A percentile compares a stretch with the other conserved stretches of the same genome.
Conservation (phyloP, 306 rosid species). For the Lathyrus oleraceus region DNA sequence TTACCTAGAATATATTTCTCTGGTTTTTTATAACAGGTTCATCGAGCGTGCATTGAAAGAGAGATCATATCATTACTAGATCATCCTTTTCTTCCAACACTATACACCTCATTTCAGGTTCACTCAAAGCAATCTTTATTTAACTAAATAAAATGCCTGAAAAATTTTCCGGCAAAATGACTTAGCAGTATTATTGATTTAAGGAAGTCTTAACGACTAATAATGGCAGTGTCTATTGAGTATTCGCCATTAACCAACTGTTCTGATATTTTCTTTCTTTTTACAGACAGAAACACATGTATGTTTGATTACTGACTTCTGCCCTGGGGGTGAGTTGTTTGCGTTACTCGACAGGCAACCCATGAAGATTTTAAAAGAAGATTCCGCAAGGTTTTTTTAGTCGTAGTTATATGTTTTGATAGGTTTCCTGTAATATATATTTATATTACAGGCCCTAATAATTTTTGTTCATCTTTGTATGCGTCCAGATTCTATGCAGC, state of each 20-base stretch:
- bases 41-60: conserved; percentile 89
- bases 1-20: conserved; percentile 24
- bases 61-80: conserved; percentile 84
- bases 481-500: conserved; percentile 85
- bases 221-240: not conserved
- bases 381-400: conserved; percentile 72
- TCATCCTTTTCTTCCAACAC: conserved; percentile 94
- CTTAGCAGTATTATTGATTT: conserved; percentile 1
- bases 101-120: conserved; percentile 91
- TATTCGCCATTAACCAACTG: not conserved
- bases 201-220: not conserved
- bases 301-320: conserved; percentile 93
- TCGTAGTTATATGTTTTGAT: not conserved
- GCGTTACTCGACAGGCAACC: conserved; percentile 93
- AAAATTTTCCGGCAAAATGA: not conserved
- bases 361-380: conserved; percentile 83
- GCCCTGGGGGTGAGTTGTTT: conserved; percentile 88
- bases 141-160: not conserved
- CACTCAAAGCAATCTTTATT: not conserved
- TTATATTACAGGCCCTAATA: not conserved
- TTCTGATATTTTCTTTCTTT: conserved; percentile 42
- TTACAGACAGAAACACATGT: conserved; percentile 82
- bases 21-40: conserved; percentile 66
- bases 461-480: conserved; percentile 26
- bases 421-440: not conserved